Evolutionary conservation across 176 grass and related monocot genomes (phyloP).

Genomic region (Otatea glauca): DNA sequence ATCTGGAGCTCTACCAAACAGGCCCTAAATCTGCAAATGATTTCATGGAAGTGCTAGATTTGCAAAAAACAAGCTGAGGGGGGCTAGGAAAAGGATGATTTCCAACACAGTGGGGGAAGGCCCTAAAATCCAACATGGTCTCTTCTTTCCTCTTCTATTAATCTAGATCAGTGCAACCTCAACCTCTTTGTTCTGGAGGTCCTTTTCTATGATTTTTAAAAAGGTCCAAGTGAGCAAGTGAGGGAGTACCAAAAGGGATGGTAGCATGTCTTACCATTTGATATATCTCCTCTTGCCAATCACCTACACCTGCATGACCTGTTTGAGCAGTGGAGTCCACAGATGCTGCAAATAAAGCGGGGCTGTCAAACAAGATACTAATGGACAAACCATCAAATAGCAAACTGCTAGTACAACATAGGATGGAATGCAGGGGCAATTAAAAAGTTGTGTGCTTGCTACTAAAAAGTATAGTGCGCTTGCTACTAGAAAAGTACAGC

Average conservation of each 20-base stretch:
- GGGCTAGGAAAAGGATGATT: no score
- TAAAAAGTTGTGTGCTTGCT: background rate
- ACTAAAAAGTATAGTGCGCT: background rate
- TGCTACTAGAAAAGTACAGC: background rate
- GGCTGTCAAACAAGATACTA: constrained; percentile 34
- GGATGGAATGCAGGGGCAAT: background rate
- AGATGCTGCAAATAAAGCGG: constrained; percentile 63
- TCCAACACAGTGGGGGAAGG: background rate
- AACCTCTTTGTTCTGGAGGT: background rate
- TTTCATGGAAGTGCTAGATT: no score
- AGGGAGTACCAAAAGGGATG: background rate
- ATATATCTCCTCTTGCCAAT: constrained; percentile 80
- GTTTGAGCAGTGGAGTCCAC: constrained; percentile 77
- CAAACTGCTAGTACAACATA: constrained; percentile 12
- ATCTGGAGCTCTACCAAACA: no score
- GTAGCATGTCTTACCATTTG: constrained; percentile 63
- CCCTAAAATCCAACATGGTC: background rate
- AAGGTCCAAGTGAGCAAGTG: background rate
- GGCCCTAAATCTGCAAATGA: no score
- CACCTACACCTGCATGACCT: constrained; percentile 48
- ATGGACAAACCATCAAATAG: constrained; percentile 42
- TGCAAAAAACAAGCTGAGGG: no score
- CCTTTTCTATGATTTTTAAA: background rate
- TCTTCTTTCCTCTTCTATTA: constrained; percentile 33
- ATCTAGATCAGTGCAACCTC: background rate